phyloP scores from a whole-genome alignment of 139 green algal genomes.

The Raphidocelis subcapitata region DNA sequence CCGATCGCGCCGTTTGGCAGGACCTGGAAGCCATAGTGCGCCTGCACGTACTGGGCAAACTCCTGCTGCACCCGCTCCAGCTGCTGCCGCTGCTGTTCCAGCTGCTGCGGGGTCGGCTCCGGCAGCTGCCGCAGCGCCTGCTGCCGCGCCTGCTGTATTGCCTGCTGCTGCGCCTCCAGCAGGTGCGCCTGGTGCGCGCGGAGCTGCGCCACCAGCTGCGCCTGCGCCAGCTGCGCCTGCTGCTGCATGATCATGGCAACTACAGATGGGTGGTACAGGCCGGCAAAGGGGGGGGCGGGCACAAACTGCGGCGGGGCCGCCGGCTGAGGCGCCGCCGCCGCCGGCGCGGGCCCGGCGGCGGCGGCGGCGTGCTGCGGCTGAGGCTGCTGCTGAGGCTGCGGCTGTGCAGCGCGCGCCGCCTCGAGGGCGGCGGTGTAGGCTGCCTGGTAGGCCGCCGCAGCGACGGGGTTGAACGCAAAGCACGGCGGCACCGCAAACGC shows the following conservation, averaged over 20 bases:
- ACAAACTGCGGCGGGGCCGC: too few relatives aligned
- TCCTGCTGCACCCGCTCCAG: not conserved
- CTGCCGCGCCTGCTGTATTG: not conserved
- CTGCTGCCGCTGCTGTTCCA: not conserved
- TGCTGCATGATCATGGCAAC: slow-evolving; percentile 8
- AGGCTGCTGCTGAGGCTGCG: slow-evolving; percentile 5
- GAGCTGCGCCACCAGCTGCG: not conserved
- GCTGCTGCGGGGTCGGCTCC: not conserved
- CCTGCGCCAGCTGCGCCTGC: not conserved
- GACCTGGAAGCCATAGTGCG: too few relatives aligned
- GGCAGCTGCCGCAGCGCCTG: not conserved
- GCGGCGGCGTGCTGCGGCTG: not conserved
- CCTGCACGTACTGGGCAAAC: too few relatives aligned
- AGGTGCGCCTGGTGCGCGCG: not conserved
- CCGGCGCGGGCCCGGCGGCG: not conserved
- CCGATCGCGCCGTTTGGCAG: too few relatives aligned
- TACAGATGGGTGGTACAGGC: too few relatives aligned
- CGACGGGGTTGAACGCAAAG: not conserved
- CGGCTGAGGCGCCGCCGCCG: too few relatives aligned
- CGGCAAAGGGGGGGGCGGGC: too few relatives aligned
- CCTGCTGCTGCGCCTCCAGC: slow-evolving; percentile 22
- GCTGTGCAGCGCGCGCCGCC: not conserved
- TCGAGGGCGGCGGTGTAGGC: slow-evolving; percentile 47
- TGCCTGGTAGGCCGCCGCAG: slow-evolving; percentile 47
- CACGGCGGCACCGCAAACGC: not conserved